Percentiles rank a stretch among this genome's conserved stretches.
Evolutionary conservation across 495 filamentous ascomycete genomes (phyloP).

Genomic region (Xylaria venustula): DNA sequence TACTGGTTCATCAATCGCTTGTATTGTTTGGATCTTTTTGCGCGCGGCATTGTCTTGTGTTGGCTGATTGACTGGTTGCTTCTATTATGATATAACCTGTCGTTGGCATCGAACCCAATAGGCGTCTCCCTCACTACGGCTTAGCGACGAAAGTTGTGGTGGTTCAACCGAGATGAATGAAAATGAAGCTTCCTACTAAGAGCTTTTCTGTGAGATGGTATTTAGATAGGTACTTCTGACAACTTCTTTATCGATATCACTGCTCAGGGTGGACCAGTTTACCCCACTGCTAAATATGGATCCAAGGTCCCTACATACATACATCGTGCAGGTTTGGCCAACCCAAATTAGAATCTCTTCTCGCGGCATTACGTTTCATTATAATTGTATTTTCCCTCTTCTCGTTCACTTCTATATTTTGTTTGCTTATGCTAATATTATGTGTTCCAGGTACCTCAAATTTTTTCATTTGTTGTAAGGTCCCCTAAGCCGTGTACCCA

Average conservation of each 20-base stretch:
- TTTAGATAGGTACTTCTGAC: too few relatives aligned
- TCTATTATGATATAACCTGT: neutral
- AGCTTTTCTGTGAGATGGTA: neutral
- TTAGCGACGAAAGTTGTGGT: neutral
- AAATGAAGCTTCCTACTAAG: neutral
- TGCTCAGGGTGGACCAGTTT: neutral
- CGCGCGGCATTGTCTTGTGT: conserved; percentile 62
- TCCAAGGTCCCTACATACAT: neutral
- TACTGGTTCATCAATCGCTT: conserved; percentile 95
- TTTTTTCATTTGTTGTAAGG: too few relatives aligned
- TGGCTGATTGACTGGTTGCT: neutral
- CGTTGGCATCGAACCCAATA: neutral
- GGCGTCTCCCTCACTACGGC: neutral
- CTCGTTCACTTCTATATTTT: too few relatives aligned
- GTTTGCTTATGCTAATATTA: too few relatives aligned
- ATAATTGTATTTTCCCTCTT: too few relatives aligned
- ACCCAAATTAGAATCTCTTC: too few relatives aligned
- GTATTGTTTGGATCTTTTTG: conserved; percentile 93
- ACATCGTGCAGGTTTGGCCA: too few relatives aligned
- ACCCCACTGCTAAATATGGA: too few relatives aligned
- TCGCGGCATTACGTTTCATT: too few relatives aligned
- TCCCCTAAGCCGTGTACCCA: too few relatives aligned
- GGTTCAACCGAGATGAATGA: neutral
- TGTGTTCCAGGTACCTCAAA: too few relatives aligned
- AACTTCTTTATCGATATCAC: conserved; percentile 10